Conservation (phyloP, 257 asterid species). For the Forsythia viridissima region DNA sequence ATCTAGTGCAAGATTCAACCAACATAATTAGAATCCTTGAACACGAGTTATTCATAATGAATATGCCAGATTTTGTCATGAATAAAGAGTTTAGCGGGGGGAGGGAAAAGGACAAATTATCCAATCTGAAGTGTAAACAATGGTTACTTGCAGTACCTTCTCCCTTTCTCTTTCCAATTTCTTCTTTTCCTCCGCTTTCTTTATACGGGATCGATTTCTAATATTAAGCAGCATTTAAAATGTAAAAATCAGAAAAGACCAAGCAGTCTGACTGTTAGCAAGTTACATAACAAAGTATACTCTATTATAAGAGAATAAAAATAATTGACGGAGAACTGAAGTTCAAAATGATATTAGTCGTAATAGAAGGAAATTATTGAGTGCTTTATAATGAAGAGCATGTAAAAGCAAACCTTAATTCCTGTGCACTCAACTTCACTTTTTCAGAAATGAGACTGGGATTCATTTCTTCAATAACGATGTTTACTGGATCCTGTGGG, state of each 20-base stretch:
- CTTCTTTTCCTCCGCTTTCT: slow-evolving; percentile 51
- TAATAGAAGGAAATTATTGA: neutral
- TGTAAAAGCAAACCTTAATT: slow-evolving; percentile 53
- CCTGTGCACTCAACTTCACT: slow-evolving; percentile 53
- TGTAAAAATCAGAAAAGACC: slow-evolving; percentile 26
- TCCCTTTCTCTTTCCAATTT: slow-evolving; percentile 58
- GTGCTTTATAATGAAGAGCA: slow-evolving; percentile 2
- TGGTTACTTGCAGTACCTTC: slow-evolving; percentile 44
- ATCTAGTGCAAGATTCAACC: neutral
- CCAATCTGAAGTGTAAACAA: neutral
- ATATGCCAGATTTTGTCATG: neutral
- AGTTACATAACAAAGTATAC: neutral
- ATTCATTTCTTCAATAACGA: slow-evolving; percentile 41
- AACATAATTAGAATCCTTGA: neutral
- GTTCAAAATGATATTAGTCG: neutral
- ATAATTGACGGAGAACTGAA: neutral
- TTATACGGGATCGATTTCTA: slow-evolving; percentile 49
- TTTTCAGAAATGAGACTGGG: slow-evolving; percentile 50
- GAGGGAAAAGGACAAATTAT: neutral
- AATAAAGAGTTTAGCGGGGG: neutral
- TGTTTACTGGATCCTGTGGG: slow-evolving; percentile 44
- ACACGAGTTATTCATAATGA: neutral
- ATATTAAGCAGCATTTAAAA: slow-evolving; percentile 13
- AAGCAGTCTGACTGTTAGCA: neutral
- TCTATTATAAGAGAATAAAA: neutral